These are phyloP conservation scores for Phytopythium helicoides DNA, from an alignment of 352 stramenopile species.

Conservation along the genomic window DNA sequence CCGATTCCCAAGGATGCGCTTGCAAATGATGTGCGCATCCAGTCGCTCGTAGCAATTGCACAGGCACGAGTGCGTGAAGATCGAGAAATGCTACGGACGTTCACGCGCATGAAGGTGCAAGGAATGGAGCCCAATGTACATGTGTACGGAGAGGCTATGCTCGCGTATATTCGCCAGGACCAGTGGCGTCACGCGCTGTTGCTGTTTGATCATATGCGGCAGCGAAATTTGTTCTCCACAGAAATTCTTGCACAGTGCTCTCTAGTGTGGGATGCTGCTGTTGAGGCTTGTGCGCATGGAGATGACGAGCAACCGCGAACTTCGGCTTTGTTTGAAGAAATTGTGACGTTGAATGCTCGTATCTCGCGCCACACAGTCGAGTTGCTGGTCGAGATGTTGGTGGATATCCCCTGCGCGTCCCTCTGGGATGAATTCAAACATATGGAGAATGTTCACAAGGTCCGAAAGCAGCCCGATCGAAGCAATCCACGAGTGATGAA, in stretches of 20 bases:
- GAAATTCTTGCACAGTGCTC: slow-evolving; percentile 32
- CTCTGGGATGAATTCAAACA: slow-evolving; percentile 55
- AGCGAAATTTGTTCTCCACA: slow-evolving; percentile 42
- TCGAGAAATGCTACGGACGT: slow-evolving; percentile 59
- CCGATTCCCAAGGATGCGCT: slow-evolving; percentile 17
- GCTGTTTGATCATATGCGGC: slow-evolving; percentile 70
- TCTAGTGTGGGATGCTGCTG: slow-evolving; percentile 65
- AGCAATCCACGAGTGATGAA: slow-evolving; percentile 50
- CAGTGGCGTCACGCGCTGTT: slow-evolving; percentile 71
- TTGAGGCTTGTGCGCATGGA: slow-evolving; percentile 46
- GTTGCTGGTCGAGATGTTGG: slow-evolving; percentile 40
- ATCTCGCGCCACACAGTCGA: slow-evolving; percentile 53
- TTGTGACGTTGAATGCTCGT: slow-evolving; percentile 29
- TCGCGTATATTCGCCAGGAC: slow-evolving; percentile 57
- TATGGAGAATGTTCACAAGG: slow-evolving; percentile 46
- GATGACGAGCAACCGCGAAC: slow-evolving; percentile 40
- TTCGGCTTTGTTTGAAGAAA: slow-evolving; percentile 38
- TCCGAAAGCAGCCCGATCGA: slow-evolving; percentile 16
- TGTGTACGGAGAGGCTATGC: slow-evolving; percentile 69
- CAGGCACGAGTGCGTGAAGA: slow-evolving; percentile 37
- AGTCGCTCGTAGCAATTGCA: slow-evolving; percentile 60
- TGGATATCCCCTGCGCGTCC: slow-evolving; percentile 33
- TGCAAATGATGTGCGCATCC: slow-evolving; percentile 49
- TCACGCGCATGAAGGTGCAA: slow-evolving; percentile 72
- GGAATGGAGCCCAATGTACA: slow-evolving; percentile 63